Percentiles rank a stretch among this genome's conserved stretches.
Conservation (phyloP, 495 filamentous ascomycete species). For the Cetradonia linearis region DNA sequence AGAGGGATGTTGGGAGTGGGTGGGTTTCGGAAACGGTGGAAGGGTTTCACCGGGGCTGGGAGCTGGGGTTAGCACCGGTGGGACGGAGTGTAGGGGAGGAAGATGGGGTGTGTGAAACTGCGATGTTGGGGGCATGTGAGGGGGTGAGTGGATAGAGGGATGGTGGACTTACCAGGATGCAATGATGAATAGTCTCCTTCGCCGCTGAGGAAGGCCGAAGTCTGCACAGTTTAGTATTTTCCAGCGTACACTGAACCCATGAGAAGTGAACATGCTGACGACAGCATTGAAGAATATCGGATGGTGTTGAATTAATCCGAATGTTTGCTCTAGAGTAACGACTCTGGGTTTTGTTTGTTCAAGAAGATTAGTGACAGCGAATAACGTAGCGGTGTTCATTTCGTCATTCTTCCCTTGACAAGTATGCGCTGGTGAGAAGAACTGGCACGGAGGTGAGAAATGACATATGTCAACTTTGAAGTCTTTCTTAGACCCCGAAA, state of each 20-base stretch:
- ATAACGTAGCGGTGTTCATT: slow-evolving; percentile 59
- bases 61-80: slow-evolving; percentile 8
- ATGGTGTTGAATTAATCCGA: slow-evolving; percentile 45
- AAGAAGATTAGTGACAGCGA: slow-evolving; percentile 51
- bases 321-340: slow-evolving; percentile 79
- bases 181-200: slow-evolving; percentile 63
- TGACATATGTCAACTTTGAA: slow-evolving; percentile 61
- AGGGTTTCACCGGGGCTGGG: slow-evolving; percentile 63
- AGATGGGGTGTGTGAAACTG: neutral
- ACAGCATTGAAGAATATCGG: slow-evolving; percentile 48
- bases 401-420: slow-evolving; percentile 55
- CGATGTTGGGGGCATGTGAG: neutral
- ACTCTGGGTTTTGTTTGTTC: slow-evolving; percentile 53
- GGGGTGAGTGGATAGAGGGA: neutral
- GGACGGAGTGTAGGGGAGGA: neutral
- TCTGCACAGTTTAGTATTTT: slow-evolving; percentile 41
- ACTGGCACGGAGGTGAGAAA: slow-evolving; percentile 75
- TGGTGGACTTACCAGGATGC: slow-evolving; percentile 55
- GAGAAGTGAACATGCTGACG: slow-evolving; percentile 51
- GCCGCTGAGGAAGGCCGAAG: slow-evolving; percentile 52
- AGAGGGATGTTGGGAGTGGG: slow-evolving; percentile 42
- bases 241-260: slow-evolving; percentile 62
- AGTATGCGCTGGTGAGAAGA: slow-evolving; percentile 71
- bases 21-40: slow-evolving; percentile 56
- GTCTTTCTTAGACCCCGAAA: slow-evolving; percentile 31